Evolutionary conservation across 208 protist genomes (phyloP).

Genomic region (Trypanosoma cruzi): DNA sequence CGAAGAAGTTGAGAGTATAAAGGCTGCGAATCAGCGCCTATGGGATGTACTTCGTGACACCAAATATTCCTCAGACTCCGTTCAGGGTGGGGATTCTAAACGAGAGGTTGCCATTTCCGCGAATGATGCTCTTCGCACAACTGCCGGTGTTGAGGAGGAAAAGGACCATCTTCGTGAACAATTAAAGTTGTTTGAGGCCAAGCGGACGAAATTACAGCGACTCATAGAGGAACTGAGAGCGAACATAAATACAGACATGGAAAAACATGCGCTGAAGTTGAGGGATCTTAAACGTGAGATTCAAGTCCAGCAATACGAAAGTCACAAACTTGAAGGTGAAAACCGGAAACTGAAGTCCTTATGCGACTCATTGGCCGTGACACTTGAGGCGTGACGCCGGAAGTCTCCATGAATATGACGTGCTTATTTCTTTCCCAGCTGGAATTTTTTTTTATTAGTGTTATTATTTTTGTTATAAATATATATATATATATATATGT

Average conservation of each 20-base stretch:
- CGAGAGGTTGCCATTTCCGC: constrained; percentile 47
- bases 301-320: constrained; percentile 66
- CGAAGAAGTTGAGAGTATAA: constrained; percentile 61
- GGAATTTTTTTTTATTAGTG: too few species aligned
- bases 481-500: too few species aligned
- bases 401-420: not conserved
- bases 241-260: constrained; percentile 47
- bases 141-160: constrained; percentile 52
- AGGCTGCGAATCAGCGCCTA: constrained; percentile 57
- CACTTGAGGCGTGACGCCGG: constrained; percentile 34
- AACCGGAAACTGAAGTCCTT: constrained; percentile 64
- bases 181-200: constrained; percentile 55
- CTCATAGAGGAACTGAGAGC: constrained; percentile 59
- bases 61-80: constrained; percentile 41
- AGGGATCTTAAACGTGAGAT: constrained; percentile 61
- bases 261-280: constrained; percentile 60
- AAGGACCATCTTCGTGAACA: constrained; percentile 60
- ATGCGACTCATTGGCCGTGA: constrained; percentile 66
- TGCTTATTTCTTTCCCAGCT: not conserved
- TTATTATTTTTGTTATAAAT: not conserved
- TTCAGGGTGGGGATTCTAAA: constrained; percentile 41
- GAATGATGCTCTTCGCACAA: constrained; percentile 40
- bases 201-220: constrained; percentile 45
- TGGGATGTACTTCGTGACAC: constrained; percentile 52
- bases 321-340: constrained; percentile 61